phyloP scores from a whole-genome alignment of 177 flowering plant genomes.

The Telopea speciosissima region DNA sequence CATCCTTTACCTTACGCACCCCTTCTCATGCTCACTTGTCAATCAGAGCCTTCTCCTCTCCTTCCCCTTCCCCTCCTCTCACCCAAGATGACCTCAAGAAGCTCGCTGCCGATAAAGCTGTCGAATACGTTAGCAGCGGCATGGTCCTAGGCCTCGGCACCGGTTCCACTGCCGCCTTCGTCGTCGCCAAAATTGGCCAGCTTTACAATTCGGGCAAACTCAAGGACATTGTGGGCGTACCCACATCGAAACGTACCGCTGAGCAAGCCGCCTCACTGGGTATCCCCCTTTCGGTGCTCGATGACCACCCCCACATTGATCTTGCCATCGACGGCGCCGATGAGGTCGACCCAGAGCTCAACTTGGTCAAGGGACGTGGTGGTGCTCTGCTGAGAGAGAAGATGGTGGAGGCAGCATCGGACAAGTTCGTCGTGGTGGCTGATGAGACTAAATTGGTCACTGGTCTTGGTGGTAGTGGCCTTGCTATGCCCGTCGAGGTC shows the following conservation, averaged over 20 bases:
- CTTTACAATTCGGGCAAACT: slow-evolving; percentile 41
- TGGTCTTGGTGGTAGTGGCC: slow-evolving; percentile 55
- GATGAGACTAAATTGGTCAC: slow-evolving; percentile 51
- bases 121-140: slow-evolving; percentile 21
- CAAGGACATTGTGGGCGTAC: slow-evolving; percentile 45
- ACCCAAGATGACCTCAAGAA: slow-evolving; percentile 23
- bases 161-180: slow-evolving; percentile 92
- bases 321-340: slow-evolving; percentile 64
- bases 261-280: slow-evolving; percentile 44
- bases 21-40: not conserved
- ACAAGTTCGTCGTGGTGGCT: slow-evolving; percentile 40
- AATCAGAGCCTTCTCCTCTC: not conserved
- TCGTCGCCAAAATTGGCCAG: slow-evolving; percentile 58
- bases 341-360: slow-evolving; percentile 46
- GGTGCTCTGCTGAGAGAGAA: slow-evolving; percentile 48
- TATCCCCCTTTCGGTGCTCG: slow-evolving; percentile 44
- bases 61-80: slow-evolving; percentile 8
- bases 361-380: slow-evolving; percentile 51
- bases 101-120: slow-evolving; percentile 25
- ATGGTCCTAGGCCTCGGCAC: slow-evolving; percentile 38
- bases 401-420: slow-evolving; percentile 51
- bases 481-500: slow-evolving; percentile 79
- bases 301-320: slow-evolving; percentile 38
- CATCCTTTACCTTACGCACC: not conserved
- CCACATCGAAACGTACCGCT: slow-evolving; percentile 48